These are phyloP conservation scores for Suillus hirtellus DNA, from an alignment of 768 basidiomycete species.

Conservation along the genomic window DNA sequence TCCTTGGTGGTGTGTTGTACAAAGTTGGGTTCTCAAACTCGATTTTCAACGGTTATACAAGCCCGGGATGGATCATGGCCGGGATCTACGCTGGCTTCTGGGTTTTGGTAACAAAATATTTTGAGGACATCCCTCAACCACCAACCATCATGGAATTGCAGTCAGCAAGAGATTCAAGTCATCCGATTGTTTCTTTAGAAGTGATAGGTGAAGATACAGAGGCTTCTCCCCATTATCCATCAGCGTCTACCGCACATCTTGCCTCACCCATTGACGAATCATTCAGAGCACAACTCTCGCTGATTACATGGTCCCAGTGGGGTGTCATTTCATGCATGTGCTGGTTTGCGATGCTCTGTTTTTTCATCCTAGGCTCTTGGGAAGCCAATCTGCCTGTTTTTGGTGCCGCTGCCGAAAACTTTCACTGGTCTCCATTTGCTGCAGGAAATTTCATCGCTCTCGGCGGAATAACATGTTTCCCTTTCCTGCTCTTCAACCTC, in stretches of 20 bases:
- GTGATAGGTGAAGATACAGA: background rate
- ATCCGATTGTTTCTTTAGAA: background rate
- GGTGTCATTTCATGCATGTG: constrained; percentile 64
- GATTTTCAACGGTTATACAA: constrained; percentile 67
- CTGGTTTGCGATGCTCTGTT: constrained; percentile 69
- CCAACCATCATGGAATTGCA: constrained; percentile 16
- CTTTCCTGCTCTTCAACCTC: constrained; percentile 66
- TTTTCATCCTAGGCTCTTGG: constrained; percentile 71
- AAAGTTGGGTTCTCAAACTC: constrained; percentile 56
- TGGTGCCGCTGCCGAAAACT: constrained; percentile 40
- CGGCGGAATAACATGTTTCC: constrained; percentile 60
- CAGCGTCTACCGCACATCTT: constrained; percentile 1
- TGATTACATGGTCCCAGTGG: constrained; percentile 40
- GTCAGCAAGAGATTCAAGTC: constrained; percentile 4
- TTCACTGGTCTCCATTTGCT: constrained; percentile 61
- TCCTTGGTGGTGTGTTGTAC: constrained; percentile 61
- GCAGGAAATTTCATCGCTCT: constrained; percentile 74
- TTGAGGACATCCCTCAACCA: constrained; percentile 39
- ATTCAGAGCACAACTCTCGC: constrained; percentile 15
- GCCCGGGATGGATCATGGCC: constrained; percentile 68
- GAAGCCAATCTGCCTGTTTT: constrained; percentile 70
- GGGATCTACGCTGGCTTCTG: constrained; percentile 54
- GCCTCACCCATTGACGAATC: constrained; percentile 11
- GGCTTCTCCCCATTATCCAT: background rate
- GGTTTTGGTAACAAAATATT: constrained; percentile 36